Evolutionary conservation across 176 grass and related monocot species (phyloP).

Genomic region (Ananas comosus): DNA sequence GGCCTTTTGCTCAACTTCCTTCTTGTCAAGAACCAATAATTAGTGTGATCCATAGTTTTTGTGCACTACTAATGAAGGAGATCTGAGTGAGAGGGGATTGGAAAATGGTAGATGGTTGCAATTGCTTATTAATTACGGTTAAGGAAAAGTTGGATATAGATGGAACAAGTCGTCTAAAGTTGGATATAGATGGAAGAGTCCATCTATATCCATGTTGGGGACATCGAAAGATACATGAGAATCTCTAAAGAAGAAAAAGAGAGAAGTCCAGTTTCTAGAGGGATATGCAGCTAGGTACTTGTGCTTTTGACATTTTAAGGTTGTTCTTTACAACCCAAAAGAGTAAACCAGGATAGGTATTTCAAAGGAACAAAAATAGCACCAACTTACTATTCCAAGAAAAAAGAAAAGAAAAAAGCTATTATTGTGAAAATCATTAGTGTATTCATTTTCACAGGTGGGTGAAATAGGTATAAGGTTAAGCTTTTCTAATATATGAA

Average conservation of each 20-base stretch:
- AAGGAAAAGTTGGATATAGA: neutral
- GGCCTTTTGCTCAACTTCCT: slow-evolving; percentile 19
- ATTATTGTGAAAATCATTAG: neutral
- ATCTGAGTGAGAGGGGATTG: neutral
- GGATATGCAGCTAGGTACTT: neutral
- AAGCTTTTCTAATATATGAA: neutral
- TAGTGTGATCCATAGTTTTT: slow-evolving; percentile 37
- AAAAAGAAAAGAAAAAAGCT: neutral
- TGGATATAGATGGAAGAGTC: neutral
- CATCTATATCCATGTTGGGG: slow-evolving; percentile 19
- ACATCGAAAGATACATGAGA: slow-evolving; percentile 17
- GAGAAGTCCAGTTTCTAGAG: neutral
- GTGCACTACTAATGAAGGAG: neutral
- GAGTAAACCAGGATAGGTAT: neutral
- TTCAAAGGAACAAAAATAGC: neutral
- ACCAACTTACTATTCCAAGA: neutral
- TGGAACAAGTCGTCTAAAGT: neutral
- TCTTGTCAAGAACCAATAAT: slow-evolving; percentile 40
- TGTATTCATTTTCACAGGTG: no score
- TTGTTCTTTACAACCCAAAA: neutral
- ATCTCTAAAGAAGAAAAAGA: neutral
- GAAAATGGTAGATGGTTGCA: neutral
- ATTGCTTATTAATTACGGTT: neutral
- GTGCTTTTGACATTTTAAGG: neutral
- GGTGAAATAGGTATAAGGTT: neutral